Evolutionary conservation across 1,284 basidiomycete species (phyloP).

Genomic region (Polyporus tsugae): DNA sequence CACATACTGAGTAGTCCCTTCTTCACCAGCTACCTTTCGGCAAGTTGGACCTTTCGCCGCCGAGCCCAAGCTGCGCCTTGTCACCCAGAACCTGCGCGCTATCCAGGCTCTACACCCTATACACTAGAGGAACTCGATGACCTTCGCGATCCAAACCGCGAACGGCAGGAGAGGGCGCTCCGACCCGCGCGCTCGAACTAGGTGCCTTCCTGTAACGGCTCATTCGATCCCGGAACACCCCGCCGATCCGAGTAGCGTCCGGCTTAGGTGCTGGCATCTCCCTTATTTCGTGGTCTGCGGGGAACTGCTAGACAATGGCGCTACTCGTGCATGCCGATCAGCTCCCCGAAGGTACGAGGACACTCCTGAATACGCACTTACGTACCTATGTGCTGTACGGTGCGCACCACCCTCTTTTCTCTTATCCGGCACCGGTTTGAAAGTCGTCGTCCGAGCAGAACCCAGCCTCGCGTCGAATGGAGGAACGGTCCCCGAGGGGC

Average conservation of each 20-base stretch:
- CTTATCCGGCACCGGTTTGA: neutral
- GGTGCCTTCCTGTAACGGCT: conserved; percentile 40
- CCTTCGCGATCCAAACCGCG: conserved; percentile 27
- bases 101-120: conserved; percentile 40
- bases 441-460: conserved; percentile 2
- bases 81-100: conserved; percentile 44
- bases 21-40: conserved; percentile 38
- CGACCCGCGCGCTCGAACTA: conserved; percentile 37
- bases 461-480: conserved; percentile 15
- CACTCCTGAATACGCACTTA: conserved; percentile 32
- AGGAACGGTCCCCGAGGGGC: conserved; percentile 9
- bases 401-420: conserved; percentile 13
- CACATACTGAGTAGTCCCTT: neutral
- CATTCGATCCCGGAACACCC: conserved; percentile 35
- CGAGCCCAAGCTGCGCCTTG: conserved; percentile 38
- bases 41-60: conserved; percentile 38
- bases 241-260: conserved; percentile 25
- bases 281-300: conserved; percentile 41
- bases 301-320: conserved; percentile 29
- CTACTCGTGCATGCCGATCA: conserved; percentile 37
- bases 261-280: conserved; percentile 30
- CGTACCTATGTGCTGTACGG: conserved; percentile 38
- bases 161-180: conserved; percentile 29
- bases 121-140: conserved; percentile 37
- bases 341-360: conserved; percentile 29